Base-by-base conservation (phyloP, 1,139 yeast genomes). In the Taiozyma sp. region DNA sequence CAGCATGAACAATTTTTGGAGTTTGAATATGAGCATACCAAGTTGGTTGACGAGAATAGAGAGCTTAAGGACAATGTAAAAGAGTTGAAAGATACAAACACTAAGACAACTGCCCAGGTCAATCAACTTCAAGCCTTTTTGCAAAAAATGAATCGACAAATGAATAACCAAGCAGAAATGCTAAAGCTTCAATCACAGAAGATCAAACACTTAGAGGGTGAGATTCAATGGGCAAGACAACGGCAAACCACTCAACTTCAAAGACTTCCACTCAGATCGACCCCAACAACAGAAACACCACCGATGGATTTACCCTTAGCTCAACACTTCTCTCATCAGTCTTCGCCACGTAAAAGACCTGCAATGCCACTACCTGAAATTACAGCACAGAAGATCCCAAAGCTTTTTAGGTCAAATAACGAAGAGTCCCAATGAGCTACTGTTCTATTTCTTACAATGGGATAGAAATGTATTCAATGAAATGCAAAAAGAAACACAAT, bases 331-430 rank as follows among this genome's bases (percentile, higher is more conserved):
- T 32, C 19, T 13, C 14, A 19, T 1, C 35, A 32, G 19, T 32
- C 35, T 6, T n/a, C 35, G 3, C 35, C 44, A 28, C 9, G 13
- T 7, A 42, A 42, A 24, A 42, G 44, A 42, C 30, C 44, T n/a
- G 34, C 44, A 4, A 14, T 21, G 6, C 14, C 29, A 8, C 26
- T 44, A 22, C 46, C 46, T 7, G 28, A 37, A 9, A 29, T 35
- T n/a, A 43, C 39, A n/a, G 40, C 29, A 8, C 26, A 43, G 32
- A 47, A 47, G 34, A 39, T 16, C 22, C 43, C 43, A 21, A 47
- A 19, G n/a, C 41, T 37, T 19, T 37, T 37, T 22, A 37, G 41
- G 19, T 37, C 41, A 19, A 37, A 9, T 37, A 37, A 37, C 9
- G 41, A 37, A 37, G 24, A 19, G 2, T 16, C 41, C 6, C 24